Percentiles rank a stretch among this genome's conserved stretches.
Evolutionary conservation across 495 filamentous ascomycete genomes (phyloP).

Genomic region (Durotheca rogersii): DNA sequence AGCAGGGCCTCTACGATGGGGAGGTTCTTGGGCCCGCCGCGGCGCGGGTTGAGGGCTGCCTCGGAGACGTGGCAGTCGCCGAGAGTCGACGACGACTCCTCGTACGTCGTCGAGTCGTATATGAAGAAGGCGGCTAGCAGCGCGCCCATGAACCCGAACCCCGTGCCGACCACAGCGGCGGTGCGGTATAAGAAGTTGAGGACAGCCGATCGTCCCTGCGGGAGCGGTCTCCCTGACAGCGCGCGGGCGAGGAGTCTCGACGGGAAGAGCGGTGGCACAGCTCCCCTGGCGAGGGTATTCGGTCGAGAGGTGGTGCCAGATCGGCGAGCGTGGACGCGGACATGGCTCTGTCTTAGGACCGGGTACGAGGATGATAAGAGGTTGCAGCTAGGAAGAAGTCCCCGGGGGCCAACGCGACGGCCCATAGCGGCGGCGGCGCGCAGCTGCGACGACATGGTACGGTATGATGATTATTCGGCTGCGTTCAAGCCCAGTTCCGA

Average conservation of each 20-base stretch:
- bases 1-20: conserved; percentile 85
- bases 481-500: no score
- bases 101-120: conserved; percentile 92
- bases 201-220: conserved; percentile 43
- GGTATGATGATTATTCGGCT: not conserved
- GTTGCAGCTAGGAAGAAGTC: conserved; percentile 21
- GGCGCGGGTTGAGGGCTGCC: conserved; percentile 74
- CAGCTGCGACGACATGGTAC: conserved; percentile 22
- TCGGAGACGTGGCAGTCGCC: conserved; percentile 80
- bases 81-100: conserved; percentile 56
- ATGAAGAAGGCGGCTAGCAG: conserved; percentile 81
- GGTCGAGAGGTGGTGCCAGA: conserved; percentile 24
- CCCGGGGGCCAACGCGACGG: conserved; percentile 19
- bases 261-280: conserved; percentile 16
- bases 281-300: conserved; percentile 11
- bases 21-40: conserved; percentile 93
- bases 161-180: conserved; percentile 51
- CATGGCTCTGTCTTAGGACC: conserved; percentile 18
- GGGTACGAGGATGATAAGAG: not conserved
- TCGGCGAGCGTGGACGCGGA: conserved; percentile 9
- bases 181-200: conserved; percentile 54
- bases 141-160: conserved; percentile 45
- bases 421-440: conserved; percentile 21
- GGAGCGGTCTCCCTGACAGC: conserved; percentile 52
- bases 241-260: conserved; percentile 29